These are phyloP conservation scores for Aspergillus tanneri DNA, from an alignment of 2,329 filamentous ascomycete species.

Conservation along the genomic window DNA sequence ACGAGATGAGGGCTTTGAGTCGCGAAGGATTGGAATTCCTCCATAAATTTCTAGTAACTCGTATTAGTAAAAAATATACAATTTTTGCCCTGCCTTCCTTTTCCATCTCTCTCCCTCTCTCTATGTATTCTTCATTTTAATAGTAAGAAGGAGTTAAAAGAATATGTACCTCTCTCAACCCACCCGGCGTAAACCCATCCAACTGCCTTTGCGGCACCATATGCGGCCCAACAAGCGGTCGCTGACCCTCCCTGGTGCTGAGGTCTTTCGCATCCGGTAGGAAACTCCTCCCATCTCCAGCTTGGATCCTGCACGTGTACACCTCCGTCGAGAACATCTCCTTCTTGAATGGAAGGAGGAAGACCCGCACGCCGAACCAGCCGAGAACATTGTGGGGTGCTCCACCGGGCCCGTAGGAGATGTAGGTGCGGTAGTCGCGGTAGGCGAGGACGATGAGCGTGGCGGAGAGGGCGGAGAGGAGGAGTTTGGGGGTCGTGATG, in stretches of 20 bases:
- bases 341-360: slow-evolving; percentile 25
- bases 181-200: slow-evolving; percentile 23
- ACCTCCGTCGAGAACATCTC: slow-evolving; percentile 32
- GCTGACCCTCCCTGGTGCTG: slow-evolving; percentile 11
- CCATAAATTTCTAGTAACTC: slow-evolving; percentile 25
- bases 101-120: no score
- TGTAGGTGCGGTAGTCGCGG: slow-evolving; percentile 38
- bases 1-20: slow-evolving; percentile 29
- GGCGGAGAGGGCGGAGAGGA: slow-evolving; percentile 18
- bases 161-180: slow-evolving; percentile 27
- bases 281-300: slow-evolving; percentile 17
- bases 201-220: slow-evolving; percentile 33
- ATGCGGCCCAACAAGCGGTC: slow-evolving; percentile 29
- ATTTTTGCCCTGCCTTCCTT: no score
- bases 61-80: no score
- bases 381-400: slow-evolving; percentile 38
- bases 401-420: slow-evolving; percentile 39
- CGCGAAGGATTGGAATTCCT: slow-evolving; percentile 23
- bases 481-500: slow-evolving; percentile 3
- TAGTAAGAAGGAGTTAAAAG: no score
- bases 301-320: slow-evolving; percentile 25
- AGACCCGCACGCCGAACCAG: slow-evolving; percentile 30
- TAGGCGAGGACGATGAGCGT: slow-evolving; percentile 22
- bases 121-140: no score
- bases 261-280: slow-evolving; percentile 20